Evolutionary conservation across 2,329 filamentous ascomycete species (phyloP), one percentile per base, ranked within the genome.

Genomic region (Colletotrichum sp.): DNA sequence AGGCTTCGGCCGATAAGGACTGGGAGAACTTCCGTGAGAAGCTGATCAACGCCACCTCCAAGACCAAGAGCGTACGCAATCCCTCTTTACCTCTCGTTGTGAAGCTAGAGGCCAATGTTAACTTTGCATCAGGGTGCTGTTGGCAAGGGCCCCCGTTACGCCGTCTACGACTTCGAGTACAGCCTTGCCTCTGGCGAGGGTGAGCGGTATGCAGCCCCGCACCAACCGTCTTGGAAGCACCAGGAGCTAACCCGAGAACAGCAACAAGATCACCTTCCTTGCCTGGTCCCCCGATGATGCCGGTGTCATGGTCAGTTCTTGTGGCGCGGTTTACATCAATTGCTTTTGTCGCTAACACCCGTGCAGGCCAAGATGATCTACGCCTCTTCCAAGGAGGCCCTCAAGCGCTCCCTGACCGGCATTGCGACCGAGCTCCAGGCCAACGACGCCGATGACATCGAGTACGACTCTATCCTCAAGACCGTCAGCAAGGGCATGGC

Each of bases 281-380:
- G 89, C 92, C 80, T 96, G 94, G 94, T 94, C 93, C 78, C 94
- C 94, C 75, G 94, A 97, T 91, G 93, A 95, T 90, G 94, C 95
- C 78, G 88, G 90, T 79, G 90, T 96, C 86, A 93, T 93, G 89
- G 94, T 96, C 84, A 85, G 91, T 87, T 36, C 22, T 55, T 28
- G 22, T 66, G n/a, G 4, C n/a, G 16, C 18, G 9, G 0, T 22
- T 18, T 8, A 36, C 8, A 55, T 71, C 30, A 62, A 39, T 65
- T 65, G 27, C 36, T 28, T 28, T 58, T 52, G 65, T 34, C 36
- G 61, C 62, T 76, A 64, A 77, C 34, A 79, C 62, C 25, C 34
- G 22, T n/a, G 39, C 79, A 96, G 94, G 90, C 93, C 86, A 96
- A 96, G 90, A 97, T 97, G 95, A 91, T 96, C 86, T 97, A 96